phyloP scores from a whole-genome alignment of 164 flowering plant species.

The Dillenia suffruticosa region DNA sequence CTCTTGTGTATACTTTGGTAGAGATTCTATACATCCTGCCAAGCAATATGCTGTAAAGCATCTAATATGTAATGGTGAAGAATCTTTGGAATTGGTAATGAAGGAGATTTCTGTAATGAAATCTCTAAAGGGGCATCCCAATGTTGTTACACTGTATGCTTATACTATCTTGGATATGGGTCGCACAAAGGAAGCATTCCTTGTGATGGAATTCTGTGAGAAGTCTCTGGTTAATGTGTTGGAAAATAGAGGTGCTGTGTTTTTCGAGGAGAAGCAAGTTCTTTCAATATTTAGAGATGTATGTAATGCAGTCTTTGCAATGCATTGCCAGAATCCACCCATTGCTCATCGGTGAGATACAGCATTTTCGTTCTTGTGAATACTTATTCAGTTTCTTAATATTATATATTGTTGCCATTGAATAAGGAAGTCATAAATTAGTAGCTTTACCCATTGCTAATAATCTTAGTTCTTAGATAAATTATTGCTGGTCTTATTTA shows the following conservation, averaged over 20 bases:
- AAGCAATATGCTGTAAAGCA: conserved; percentile 95
- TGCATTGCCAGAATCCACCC: conserved; percentile 92
- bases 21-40: conserved; percentile 57
- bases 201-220: conserved; percentile 95
- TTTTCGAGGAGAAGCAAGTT: conserved; percentile 83
- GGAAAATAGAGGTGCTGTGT: conserved; percentile 88
- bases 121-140: conserved; percentile 83
- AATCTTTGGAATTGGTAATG: conserved; percentile 65
- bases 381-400: background rate
- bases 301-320: conserved; percentile 96
- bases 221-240: conserved; percentile 85
- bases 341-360: conserved; percentile 83
- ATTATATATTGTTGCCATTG: too few relatives aligned
- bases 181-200: conserved; percentile 81
- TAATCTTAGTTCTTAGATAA: too few relatives aligned
- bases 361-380: background rate
- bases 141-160: conserved; percentile 69
- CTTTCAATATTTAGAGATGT: conserved; percentile 82
- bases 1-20: conserved; percentile 89
- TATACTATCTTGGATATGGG: conserved; percentile 82
- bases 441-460: too few relatives aligned
- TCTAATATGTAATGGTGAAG: conserved; percentile 87
- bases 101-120: conserved; percentile 94
- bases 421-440: too few relatives aligned
- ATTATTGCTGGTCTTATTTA: too few relatives aligned